A percentile compares a stretch with the other conserved stretches of the same genome.
These are phyloP conservation scores for Xerophyta viscosa DNA, from an alignment of 106 monocot species.

Conservation along the genomic window DNA sequence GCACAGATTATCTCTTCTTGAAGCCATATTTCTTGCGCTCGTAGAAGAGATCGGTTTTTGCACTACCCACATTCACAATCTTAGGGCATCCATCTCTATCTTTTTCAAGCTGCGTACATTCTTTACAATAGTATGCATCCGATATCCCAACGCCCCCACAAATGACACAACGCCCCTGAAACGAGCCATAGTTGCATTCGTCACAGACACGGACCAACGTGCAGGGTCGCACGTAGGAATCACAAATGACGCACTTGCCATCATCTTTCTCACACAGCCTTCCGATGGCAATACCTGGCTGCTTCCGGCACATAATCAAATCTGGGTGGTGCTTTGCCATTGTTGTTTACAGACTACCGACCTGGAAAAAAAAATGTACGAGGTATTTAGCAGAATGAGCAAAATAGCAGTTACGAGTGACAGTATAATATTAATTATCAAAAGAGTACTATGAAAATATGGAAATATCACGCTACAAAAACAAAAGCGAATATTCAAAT, in stretches of 20 bases:
- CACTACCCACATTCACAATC: constrained; percentile 76
- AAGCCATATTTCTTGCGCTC: no score
- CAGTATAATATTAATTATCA: no score
- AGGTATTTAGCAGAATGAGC: no score
- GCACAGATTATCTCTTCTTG: constrained; percentile 46
- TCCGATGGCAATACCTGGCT: constrained; percentile 75
- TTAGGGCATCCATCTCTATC: constrained; percentile 80
- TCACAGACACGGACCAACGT: constrained; percentile 74
- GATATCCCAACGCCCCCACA: no score
- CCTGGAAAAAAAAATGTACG: no score
- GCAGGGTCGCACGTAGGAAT: constrained; percentile 75
- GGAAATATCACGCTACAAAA: no score
- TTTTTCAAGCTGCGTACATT: constrained; percentile 80
- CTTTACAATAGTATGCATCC: no score
- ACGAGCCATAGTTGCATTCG: constrained; percentile 80
- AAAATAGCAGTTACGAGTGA: no score
- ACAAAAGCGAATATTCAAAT: no score
- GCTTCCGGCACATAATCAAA: constrained; percentile 82
- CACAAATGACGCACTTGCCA: constrained; percentile 76
- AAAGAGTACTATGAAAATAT: no score
- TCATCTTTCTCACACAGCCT: constrained; percentile 72
- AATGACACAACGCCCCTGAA: constrained; percentile 68
- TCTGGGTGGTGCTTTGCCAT: constrained; percentile 90
- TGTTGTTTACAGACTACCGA: no score
- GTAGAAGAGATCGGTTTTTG: constrained; percentile 84